Evolutionary conservation across 805 yeast species (phyloP), one percentile per base, ranked within the genome.

Genomic region (Wickerhamiella allomyrinae): DNA sequence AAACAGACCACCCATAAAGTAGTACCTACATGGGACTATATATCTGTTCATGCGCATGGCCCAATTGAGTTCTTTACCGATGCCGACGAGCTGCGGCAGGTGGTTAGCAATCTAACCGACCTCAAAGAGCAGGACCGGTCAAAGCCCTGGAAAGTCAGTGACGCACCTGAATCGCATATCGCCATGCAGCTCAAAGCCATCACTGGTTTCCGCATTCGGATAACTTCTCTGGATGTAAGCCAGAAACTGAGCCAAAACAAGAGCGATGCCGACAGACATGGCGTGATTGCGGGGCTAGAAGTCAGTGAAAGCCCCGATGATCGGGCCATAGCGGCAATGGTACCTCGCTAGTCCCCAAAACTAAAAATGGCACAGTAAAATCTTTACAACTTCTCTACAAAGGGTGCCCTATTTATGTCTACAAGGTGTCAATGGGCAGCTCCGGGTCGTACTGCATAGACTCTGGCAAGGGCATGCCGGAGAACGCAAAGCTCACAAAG

Each of bases 391-490:
- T 29, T 11, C 33, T 29, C 51, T 3, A 47, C 42, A 10, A 41
- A 50, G 19, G 42, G n/a, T n/a, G n/a, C n/a, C n/a, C n/a, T n/a
- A n/a, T n/a, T n/a, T n/a, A n/a, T n/a, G 31, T 17, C 39, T 52
- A 56, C 7, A 56, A 47, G n/a, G 58, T 54, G 37, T 56, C 60
- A 20, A 52, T 45, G 36, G 54, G 56, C 35, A 54, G 44, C 45
- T 60, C 63, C 33, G 51, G 50, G 35, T 60, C 67, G n/a, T 69
- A 62, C 53, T 71, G 80, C 82, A 85, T 83, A 61, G 79, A 83
- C 44, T 73, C 80, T 15, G 95, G 95, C 22, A 86, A 79, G 41
- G 81, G 77, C 34, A 83, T 66, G 46, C 80, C 72, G 15, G 87
- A 85, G 40, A 79, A 78, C 59, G 84, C 91, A 53, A 84, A 68